phyloP scores from a whole-genome alignment of 2,329 filamentous ascomycete genomes.

The Leptosphaerulina australis region DNA sequence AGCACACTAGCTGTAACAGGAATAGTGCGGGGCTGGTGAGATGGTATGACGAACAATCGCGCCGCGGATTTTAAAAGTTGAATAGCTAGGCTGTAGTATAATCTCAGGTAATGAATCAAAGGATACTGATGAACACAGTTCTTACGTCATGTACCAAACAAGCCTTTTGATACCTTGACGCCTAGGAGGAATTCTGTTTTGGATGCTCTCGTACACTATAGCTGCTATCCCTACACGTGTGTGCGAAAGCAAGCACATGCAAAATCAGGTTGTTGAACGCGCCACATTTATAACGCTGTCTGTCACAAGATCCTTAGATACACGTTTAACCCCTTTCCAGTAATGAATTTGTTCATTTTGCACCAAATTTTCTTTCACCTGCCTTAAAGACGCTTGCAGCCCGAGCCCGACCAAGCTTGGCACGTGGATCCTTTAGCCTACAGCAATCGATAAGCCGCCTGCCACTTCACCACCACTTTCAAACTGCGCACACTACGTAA shows the following conservation, averaged over 20 bases:
- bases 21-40: too few relatives aligned
- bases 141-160: too few relatives aligned
- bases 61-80: too few relatives aligned
- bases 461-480: conserved; percentile 12
- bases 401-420: conserved; percentile 35
- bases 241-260: conserved; percentile 6
- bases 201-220: too few relatives aligned
- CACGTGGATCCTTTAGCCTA: conserved; percentile 37
- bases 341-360: neutral
- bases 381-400: conserved; percentile 17
- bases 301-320: neutral
- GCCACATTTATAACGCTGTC: conserved; percentile 2
- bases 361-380: conserved; percentile 9
- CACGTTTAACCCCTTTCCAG: neutral
- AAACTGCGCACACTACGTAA: conserved; percentile 8
- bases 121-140: too few relatives aligned
- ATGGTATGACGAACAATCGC: too few relatives aligned
- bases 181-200: too few relatives aligned
- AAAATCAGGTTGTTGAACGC: conserved; percentile 10
- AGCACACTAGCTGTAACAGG: too few relatives aligned
- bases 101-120: too few relatives aligned
- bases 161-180: too few relatives aligned
- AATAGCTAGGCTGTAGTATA: too few relatives aligned
- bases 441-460: conserved; percentile 27
- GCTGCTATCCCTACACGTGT: conserved; percentile 12